Evolutionary conservation across 1,284 basidiomycete genomes (phyloP).

Genomic region (Ganoderma lingzhi): DNA sequence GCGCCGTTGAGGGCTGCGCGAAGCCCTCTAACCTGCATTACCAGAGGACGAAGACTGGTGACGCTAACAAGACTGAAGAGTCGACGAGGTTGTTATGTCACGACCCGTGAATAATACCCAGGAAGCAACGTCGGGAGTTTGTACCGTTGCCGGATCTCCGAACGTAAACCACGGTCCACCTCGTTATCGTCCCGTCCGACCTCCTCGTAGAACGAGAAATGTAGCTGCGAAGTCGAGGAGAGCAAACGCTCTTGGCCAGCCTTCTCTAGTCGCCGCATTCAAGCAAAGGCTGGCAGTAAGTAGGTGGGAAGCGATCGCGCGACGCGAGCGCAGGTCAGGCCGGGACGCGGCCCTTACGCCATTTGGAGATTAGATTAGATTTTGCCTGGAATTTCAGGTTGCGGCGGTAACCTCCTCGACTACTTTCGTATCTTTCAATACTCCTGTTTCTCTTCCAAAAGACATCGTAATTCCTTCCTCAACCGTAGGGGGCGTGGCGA

Average conservation of each 20-base stretch:
- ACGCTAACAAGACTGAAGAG: background rate
- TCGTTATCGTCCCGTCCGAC: too few species aligned
- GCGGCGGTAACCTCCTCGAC: background rate
- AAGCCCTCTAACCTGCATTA: conserved; percentile 46
- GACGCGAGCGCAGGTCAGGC: too few species aligned
- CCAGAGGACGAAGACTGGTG: background rate
- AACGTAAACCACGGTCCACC: too few species aligned
- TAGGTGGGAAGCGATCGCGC: background rate
- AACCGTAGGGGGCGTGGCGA: too few species aligned
- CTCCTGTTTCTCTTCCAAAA: background rate
- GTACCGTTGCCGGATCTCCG: too few species aligned
- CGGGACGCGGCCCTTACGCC: conserved; percentile 1
- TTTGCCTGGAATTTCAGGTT: background rate
- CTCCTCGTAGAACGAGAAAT: too few species aligned
- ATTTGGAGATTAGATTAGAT: conserved; percentile 14
- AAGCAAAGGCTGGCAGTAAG: background rate
- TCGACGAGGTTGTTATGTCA: background rate
- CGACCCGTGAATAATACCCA: too few species aligned
- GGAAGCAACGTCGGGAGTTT: too few species aligned
- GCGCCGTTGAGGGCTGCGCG: conserved; percentile 67
- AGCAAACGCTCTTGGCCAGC: too few species aligned
- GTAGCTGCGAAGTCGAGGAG: too few species aligned
- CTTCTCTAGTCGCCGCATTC: too few species aligned
- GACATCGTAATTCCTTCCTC: background rate
- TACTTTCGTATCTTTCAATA: too few species aligned